Evolutionary conservation across 2,329 filamentous ascomycete species (phyloP), one percentile per base, ranked within the genome.

Genomic region (Alternaria angustiovoidea): DNA sequence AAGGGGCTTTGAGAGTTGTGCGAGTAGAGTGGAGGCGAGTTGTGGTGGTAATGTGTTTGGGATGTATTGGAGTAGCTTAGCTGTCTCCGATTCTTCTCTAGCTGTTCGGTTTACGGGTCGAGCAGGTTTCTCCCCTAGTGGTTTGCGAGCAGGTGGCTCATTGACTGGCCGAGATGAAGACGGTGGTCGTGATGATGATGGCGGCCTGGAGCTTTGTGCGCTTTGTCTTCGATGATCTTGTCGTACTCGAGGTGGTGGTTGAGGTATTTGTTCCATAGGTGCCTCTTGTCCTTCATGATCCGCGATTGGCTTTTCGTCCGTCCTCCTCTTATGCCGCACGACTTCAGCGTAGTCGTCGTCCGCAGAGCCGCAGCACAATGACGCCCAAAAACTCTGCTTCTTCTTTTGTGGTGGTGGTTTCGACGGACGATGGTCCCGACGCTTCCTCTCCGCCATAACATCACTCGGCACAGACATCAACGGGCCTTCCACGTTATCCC

Each of bases 1-100:
- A 46, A 94, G 86, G 1, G 84, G 93, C 82, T 86, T 95, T 75
- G 79, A 87, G 9, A 98, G 84, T 77, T 98, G 94, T 2, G 89
- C 83, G 61, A 94, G 85, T 4, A 98, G 84, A 5, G 84, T 81
- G 0, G 92, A 90, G 0, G 91, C 83, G 0, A 88, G 91, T 67
- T 90, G 82, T 1, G 91, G 88, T 2, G 89, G 85, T 5, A 92
- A 82, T 2, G 84, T 80, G 8, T 84, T 77, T 0, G 92, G 93
- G 42, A 97, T 93, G 61, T 93, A 84, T 4, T 87, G 86, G 2
- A 92, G 81, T 41, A 89, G 76, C 11, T 76, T 72, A 20, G 79
- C 71, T 2, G 81, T 85, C 43, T 74, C 70, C 9, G 73, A 69
- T 18, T 61, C 55, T 38, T 53, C 57, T 26, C 56, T 43, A 2